These are phyloP conservation scores for Trametes sp. DNA, from an alignment of 1,284 basidiomycete genomes.

Conservation along the genomic window DNA sequence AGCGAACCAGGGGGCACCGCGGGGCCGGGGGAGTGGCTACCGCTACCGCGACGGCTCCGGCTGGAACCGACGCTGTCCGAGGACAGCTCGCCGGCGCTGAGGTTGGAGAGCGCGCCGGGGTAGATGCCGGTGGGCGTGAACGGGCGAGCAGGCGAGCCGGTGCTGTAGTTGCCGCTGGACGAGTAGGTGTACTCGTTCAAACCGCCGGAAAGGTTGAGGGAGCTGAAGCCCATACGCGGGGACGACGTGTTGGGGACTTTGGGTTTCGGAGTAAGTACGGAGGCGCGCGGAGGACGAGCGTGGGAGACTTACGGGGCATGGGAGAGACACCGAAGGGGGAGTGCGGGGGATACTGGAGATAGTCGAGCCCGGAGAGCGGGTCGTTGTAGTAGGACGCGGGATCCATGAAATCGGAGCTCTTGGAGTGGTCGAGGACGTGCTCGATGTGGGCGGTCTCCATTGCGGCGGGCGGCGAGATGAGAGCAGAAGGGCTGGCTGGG, in stretches of 20 bases:
- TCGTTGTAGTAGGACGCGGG: slow-evolving; percentile 59
- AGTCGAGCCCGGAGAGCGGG: slow-evolving; percentile 61
- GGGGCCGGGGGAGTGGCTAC: slow-evolving; percentile 66
- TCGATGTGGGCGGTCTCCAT: slow-evolving; percentile 61
- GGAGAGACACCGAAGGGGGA: slow-evolving; percentile 52
- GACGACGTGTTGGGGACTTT: slow-evolving; percentile 57
- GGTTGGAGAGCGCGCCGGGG: slow-evolving; percentile 72
- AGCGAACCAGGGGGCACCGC: slow-evolving; percentile 63
- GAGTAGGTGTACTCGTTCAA: slow-evolving; percentile 75
- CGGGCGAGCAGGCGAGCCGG: slow-evolving; percentile 66
- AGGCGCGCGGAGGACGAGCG: slow-evolving; percentile 24
- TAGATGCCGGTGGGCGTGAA: slow-evolving; percentile 76
- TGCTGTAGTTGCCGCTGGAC: slow-evolving; percentile 52
- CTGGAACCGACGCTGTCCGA: slow-evolving; percentile 71
- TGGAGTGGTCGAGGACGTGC: slow-evolving; percentile 58
- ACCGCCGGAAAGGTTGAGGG: slow-evolving; percentile 62
- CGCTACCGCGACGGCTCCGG: slow-evolving; percentile 70
- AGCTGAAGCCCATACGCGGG: slow-evolving; percentile 66
- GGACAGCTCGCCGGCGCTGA: slow-evolving; percentile 72
- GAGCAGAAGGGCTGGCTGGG: slow-evolving; percentile 35
- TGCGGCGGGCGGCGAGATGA: slow-evolving; percentile 29
- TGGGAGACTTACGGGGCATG: slow-evolving; percentile 50
- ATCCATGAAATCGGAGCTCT: slow-evolving; percentile 61
- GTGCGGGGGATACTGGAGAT: slow-evolving; percentile 56
- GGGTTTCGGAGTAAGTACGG: slow-evolving; percentile 9